Evolutionary conservation across 2,329 filamentous ascomycete species (phyloP), one percentile per base, ranked within the genome.

Genomic region (Fusarium mexicanum): DNA sequence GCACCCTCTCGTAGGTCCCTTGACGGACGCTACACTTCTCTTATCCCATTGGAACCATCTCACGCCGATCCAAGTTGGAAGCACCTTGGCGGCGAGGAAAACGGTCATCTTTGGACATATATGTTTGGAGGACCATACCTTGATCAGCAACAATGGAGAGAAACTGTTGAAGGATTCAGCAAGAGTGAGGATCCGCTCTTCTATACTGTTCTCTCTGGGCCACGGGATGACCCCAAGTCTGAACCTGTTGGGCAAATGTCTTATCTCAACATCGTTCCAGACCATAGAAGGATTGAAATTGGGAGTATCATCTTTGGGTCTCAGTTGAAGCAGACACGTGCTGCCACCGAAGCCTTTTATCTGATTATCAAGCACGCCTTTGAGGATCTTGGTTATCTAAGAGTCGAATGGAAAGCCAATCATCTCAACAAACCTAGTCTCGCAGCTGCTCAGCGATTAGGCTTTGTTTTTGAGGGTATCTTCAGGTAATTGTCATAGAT

Each of bases 391-490:
- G 84, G 86, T 0, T 91, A 89, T 76, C 79, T 86, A 8, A 83
- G 91, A 13, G 85, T 91, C 8, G 90, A 92, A 78, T 92, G 91
- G 90, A 92, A 92, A 75, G 90, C 88, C 61, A 86, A 92, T 76
- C 73, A 84, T 22, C 80, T 90, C 17, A 92, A 92, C 76, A 82
- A 74, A 41, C 82, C 86, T 1, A 91, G 88, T 50, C 81, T 84
- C 20, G 81, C 85, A 8, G 90, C 91, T 0, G 91, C 91, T 1
- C 64, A 81, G 72, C 81, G 91, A 6, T 78, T 91, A 14, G 91
- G 91, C 0, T 92, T 92, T 73, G 79, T 79, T 1, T 89, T 81
- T 73, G 91, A 93, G 78, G 91, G 91, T 0, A 75, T 86, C 1
- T 91, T 92, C 70, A 84, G 90, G 82, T 83, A 68, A 31, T 59